Conservation (phyloP, 192 early-diverging fungal species). For the Entomortierella parvispora region DNA sequence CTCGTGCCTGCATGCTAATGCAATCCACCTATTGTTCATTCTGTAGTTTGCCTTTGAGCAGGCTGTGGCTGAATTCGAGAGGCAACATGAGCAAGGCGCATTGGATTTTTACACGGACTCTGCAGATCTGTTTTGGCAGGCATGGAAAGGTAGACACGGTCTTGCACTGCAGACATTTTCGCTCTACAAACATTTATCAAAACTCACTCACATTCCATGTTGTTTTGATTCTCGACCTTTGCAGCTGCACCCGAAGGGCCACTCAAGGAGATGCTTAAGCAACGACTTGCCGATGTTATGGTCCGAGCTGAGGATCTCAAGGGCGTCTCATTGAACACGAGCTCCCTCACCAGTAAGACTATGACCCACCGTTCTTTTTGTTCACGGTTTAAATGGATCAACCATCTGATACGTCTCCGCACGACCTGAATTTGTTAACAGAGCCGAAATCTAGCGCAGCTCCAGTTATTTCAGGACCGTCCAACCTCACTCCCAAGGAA, state of each 20-base stretch:
- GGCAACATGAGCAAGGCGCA: slow-evolving; percentile 55
- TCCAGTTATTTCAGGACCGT: slow-evolving; percentile 31
- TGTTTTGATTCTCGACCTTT: neutral
- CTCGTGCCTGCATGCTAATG: too few species aligned
- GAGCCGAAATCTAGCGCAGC: slow-evolving; percentile 47
- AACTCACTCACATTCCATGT: too few species aligned
- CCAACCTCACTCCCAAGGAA: slow-evolving; percentile 25
- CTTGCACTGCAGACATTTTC: too few species aligned
- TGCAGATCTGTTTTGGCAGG: slow-evolving; percentile 57
- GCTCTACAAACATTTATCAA: too few species aligned
- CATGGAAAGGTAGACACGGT: slow-evolving; percentile 58
- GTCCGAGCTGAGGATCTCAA: slow-evolving; percentile 60
- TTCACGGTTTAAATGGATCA: too few species aligned
- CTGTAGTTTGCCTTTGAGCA: slow-evolving; percentile 47
- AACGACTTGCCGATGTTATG: slow-evolving; percentile 44
- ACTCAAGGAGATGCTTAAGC: slow-evolving; percentile 26
- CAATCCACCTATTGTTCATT: neutral
- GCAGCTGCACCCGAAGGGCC: slow-evolving; percentile 34
- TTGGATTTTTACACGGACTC: slow-evolving; percentile 61
- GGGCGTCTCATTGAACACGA: slow-evolving; percentile 35
- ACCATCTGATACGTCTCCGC: too few species aligned
- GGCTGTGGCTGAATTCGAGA: slow-evolving; percentile 38
- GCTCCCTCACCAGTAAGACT: slow-evolving; percentile 27
- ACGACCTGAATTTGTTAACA: slow-evolving; percentile 7
- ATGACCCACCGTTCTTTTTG: neutral